Percentiles rank a stretch among this genome's conserved stretches.
phyloP scores from a whole-genome alignment of 176 grass and related monocot species.

The Phragmites australis region DNA sequence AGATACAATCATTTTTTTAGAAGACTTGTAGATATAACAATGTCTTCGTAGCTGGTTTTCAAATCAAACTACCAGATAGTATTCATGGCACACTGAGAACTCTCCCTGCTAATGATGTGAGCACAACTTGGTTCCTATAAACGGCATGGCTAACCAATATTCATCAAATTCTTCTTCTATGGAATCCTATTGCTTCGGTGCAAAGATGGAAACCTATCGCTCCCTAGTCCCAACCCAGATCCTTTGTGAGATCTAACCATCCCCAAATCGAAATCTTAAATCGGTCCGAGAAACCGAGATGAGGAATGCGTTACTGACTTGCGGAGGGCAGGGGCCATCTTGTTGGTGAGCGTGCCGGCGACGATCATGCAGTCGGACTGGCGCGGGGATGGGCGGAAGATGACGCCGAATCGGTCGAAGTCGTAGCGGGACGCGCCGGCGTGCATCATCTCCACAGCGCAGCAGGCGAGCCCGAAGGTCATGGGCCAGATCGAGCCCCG shows the following conservation, averaged over 20 bases:
- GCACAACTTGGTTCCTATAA: neutral
- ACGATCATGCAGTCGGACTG: constrained; percentile 99
- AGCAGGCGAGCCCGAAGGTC: constrained; percentile 94
- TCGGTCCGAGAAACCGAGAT: neutral
- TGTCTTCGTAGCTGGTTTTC: neutral
- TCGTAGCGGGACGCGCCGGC: constrained; percentile 82
- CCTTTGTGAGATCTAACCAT: constrained; percentile 29
- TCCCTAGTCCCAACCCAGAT: neutral
- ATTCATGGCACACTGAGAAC: neutral
- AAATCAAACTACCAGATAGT: neutral
- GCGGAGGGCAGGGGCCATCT: constrained; percentile 95
- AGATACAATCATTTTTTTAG: neutral
- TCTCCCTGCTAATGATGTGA: neutral
- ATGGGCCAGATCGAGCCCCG: constrained; percentile 89
- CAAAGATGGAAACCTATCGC: neutral
- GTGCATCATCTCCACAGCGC: constrained; percentile 98
- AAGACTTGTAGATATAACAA: neutral
- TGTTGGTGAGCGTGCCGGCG: constrained; percentile 90
- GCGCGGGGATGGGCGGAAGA: constrained; percentile 88
- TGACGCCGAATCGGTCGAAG: constrained; percentile 93
- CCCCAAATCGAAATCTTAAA: constrained; percentile 29
- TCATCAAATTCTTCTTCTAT: neutral
- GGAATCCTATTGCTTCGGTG: neutral
- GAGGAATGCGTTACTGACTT: constrained; percentile 49
- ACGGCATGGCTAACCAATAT: neutral